Evolutionary conservation across 202 grass and related monocot genomes (phyloP), one percentile per base, ranked within the genome.

Genomic region (Brachypodium distachyon): DNA sequence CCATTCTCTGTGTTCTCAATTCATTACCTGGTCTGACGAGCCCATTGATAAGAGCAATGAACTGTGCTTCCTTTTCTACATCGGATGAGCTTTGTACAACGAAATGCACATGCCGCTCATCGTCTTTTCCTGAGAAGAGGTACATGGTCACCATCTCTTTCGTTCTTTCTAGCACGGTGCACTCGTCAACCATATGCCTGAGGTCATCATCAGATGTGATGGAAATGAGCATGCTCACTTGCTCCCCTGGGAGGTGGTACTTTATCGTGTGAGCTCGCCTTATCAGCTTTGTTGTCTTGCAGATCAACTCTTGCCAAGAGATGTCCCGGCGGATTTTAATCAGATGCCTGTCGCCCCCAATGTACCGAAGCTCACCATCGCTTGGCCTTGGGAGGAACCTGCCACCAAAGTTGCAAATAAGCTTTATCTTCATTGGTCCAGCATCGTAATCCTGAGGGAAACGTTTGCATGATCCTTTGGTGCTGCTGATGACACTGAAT

Each of bases 221-320:
- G 61, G 92, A 87, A 18, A 94, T 89, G 38, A 98, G 85, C 69
- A 94, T 88, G 87, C 88, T 89, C 67, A 84, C 29, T 72, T 84
- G 82, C 52, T 94, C 91, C 51, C 91, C 87, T 0, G 95, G 95
- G 34, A 98, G 73, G 77, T 94, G 91, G 87, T 94, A 98, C 78
- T 98, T 98, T 64, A 98, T 77, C 1, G 31, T 82, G 67, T 90
- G 87, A 47, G 68, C 53, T 62, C 23, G 69, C 49, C 70, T 88
- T 51, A 72, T 86, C 26, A 90, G 34, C 48, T 42, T 84, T 54
- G 23, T 86, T 66, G 87, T 84, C 49, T 77, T 92, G 19, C 66
- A 50, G 74, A 74, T 54, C 28, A 97, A 44, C 61, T 92, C 89
- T 70, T 86, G 62, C 95, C 86, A 94, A 43, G 91, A 84, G 48